These are phyloP conservation scores for Nyssa sinensis DNA, from an alignment of 148 eudicot species.

Conservation along the genomic window DNA sequence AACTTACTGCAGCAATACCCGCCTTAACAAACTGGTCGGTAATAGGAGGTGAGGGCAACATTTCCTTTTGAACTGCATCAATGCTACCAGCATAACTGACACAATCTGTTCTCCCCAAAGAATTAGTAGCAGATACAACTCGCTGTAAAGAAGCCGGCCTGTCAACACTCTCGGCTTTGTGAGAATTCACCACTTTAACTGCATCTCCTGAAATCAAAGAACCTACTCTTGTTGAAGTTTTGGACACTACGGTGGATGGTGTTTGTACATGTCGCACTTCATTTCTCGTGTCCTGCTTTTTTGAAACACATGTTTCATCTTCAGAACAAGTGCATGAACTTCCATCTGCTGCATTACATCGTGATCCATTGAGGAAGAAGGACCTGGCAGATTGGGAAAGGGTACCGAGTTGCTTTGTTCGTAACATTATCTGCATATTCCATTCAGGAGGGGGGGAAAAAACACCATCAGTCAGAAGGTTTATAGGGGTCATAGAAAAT, in stretches of 20 bases:
- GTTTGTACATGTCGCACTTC: constrained; percentile 41
- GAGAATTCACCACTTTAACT: constrained; percentile 32
- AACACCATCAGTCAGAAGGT: background rate
- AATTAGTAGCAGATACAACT: constrained; percentile 27
- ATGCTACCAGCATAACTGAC: constrained; percentile 35
- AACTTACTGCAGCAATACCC: constrained; percentile 75
- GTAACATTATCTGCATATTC: constrained; percentile 41
- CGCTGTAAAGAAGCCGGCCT: constrained; percentile 34
- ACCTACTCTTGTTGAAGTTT: constrained; percentile 38
- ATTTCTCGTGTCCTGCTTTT: constrained; percentile 39
- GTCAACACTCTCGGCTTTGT: constrained; percentile 28
- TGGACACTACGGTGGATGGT: constrained; percentile 40
- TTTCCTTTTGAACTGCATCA: constrained; percentile 26
- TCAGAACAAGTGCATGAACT: constrained; percentile 82
- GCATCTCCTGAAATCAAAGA: constrained; percentile 47
- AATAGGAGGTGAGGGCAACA: constrained; percentile 45
- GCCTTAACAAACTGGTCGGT: constrained; percentile 73
- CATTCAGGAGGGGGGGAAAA: background rate
- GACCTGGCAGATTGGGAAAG: constrained; percentile 61
- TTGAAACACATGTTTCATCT: constrained; percentile 72
- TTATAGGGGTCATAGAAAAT: background rate
- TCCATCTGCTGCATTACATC: constrained; percentile 78
- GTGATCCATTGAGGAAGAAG: constrained; percentile 43
- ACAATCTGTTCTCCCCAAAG: constrained; percentile 25
- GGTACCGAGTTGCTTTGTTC: constrained; percentile 56